Base-by-base conservation (phyloP, 208 protist genomes). In the Wallacemonas rigidus region DNA sequence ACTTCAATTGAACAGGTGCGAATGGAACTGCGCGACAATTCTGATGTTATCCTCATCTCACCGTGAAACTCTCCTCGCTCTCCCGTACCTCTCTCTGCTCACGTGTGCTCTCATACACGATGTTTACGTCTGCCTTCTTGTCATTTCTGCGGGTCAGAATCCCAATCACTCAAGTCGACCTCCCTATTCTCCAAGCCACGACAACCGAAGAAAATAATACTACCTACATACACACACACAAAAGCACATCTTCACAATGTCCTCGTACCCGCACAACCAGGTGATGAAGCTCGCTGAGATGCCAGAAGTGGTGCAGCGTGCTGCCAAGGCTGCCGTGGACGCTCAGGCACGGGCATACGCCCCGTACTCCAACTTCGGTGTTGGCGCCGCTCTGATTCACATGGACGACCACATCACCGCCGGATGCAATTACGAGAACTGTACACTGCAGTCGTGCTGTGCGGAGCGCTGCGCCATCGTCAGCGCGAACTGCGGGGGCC, bases 381-480 rank as follows among this genome's bases (percentile, higher is more conserved):
- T 96, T 11, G 91, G 91, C 9, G 91, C 91, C 2, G 86, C 89
- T 5, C 81, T 96, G 4, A 78, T 94, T 7, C 91, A 96, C 69
- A 62, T 72, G 1, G 88, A 95, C 50, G 63, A 50, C n/a, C 75
- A 15, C 39, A 67, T 94, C 39, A 96, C 91, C 4, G 43, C 58
- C 11, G 91, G 91, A 9, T 94, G 88, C 72, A 96, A 96, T 70
- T 96, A 94, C 69, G 91, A 96, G 70, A 96, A 94, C 69, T 94
- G 88, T 74, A 89, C 79, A 2, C 72, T 86, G 44, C 90, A 96
- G 67, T 57, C 86, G 2, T 92, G 80, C 71, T 96, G 91, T 74
- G 91, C 91, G 17, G 91, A 96, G 77, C 85, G 86, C 35, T 94
- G 89, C 69, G 91, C 91, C 17, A 94, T 96, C 71, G 87, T 94